Conservation (phyloP, 2,329 filamentous ascomycete genomes). For the Fusarium anguioides region DNA sequence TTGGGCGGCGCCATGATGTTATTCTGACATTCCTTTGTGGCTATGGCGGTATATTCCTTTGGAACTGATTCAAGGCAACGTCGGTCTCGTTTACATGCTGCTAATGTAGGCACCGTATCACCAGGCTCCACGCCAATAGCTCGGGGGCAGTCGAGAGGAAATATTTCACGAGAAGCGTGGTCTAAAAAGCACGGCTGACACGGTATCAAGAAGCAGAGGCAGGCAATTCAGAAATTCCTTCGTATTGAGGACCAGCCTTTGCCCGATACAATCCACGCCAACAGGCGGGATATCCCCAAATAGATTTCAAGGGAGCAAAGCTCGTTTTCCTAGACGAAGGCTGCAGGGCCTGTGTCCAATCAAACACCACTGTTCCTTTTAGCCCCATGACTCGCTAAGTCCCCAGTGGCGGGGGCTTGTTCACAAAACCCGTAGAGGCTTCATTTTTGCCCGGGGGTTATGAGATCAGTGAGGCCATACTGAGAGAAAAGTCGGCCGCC, state of each 20-base stretch:
- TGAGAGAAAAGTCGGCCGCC: conserved; percentile 36
- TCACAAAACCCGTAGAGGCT: conserved; percentile 34
- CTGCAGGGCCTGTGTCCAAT: conserved; percentile 42
- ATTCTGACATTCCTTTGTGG: conserved; percentile 27
- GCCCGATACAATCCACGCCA: conserved; percentile 44
- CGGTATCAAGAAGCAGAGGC: conserved; percentile 38
- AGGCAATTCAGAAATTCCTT: conserved; percentile 41
- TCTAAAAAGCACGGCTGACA: conserved; percentile 38
- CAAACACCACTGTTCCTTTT: conserved; percentile 32
- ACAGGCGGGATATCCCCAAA: conserved; percentile 45
- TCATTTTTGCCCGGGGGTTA: conserved; percentile 24
- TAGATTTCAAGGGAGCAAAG: conserved; percentile 45
- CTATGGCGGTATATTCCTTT: conserved; percentile 28
- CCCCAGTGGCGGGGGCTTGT: conserved; percentile 40
- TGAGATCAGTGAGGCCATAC: conserved; percentile 45
- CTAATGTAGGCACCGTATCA: conserved; percentile 39
- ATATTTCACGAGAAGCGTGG: conserved; percentile 41
- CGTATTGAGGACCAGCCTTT: conserved; percentile 46
- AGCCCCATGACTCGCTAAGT: conserved; percentile 46
- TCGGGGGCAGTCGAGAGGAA: conserved; percentile 43
- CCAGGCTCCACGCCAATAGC: conserved; percentile 32
- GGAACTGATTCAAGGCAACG: conserved; percentile 19
- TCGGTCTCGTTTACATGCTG: conserved; percentile 38
- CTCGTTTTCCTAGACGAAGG: conserved; percentile 46
- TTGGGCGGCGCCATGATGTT: conserved; percentile 50